These are phyloP conservation scores for Pelargonium nanum DNA, from an alignment of 345 rosid genomes.

Conservation along the genomic window DNA sequence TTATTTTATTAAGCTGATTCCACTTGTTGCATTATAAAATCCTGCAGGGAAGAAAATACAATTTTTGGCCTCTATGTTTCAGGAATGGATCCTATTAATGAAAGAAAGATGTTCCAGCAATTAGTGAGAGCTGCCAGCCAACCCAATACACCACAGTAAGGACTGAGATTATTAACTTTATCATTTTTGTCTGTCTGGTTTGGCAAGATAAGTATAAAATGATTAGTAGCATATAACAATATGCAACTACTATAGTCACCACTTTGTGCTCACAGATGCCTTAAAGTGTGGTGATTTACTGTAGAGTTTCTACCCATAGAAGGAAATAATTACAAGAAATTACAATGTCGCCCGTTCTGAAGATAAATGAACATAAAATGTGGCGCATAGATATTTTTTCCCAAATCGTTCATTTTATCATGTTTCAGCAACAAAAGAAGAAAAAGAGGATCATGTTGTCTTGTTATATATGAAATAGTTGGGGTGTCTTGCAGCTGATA, in stretches of 20 bases:
- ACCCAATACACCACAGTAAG: constrained; percentile 90
- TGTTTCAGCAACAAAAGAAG: too few relatives aligned
- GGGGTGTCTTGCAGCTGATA: neutral
- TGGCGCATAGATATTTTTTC: too few relatives aligned
- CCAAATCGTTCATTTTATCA: neutral
- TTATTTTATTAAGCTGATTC: neutral
- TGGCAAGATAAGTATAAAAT: too few relatives aligned
- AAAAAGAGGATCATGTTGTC: too few relatives aligned
- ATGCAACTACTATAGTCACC: too few relatives aligned
- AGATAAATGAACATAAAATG: too few relatives aligned
- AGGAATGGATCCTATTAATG: constrained; percentile 97
- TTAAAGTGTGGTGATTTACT: too few relatives aligned
- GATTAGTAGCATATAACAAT: too few relatives aligned
- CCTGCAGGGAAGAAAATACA: neutral
- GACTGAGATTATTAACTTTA: neutral
- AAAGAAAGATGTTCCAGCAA: constrained; percentile 97
- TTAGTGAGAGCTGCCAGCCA: constrained; percentile 93
- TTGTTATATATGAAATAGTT: neutral
- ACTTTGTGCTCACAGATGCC: too few relatives aligned
- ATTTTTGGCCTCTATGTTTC: constrained; percentile 3
- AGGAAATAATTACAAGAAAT: neutral
- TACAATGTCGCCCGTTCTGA: too few relatives aligned
- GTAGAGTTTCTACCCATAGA: neutral
- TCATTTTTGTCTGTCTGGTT: neutral
- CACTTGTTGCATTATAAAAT: neutral